Conservation (phyloP, 805 yeast species). For the Candida boidinii region DNA sequence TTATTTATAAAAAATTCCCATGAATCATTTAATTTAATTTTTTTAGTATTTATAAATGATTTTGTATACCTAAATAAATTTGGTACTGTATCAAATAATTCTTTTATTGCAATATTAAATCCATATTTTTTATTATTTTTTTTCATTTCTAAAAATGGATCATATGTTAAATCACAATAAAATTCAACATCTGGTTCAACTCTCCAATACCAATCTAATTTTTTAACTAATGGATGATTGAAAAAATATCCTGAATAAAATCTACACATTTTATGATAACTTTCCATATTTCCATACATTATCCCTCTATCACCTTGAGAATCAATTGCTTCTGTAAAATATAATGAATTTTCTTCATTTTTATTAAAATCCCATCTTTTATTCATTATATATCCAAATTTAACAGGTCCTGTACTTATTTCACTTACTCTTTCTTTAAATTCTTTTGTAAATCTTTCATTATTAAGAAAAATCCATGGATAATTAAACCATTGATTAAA, state of each 20-base stretch:
- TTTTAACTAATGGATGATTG: conserved; percentile 63
- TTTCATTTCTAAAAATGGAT: conserved; percentile 81
- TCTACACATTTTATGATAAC: conserved; percentile 95
- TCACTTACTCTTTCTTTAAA: conserved; percentile 47
- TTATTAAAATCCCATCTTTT: conserved; percentile 67
- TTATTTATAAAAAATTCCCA: conserved; percentile 60
- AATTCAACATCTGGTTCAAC: conserved; percentile 91
- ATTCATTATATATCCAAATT: conserved; percentile 60
- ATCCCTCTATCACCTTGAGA: conserved; percentile 78
- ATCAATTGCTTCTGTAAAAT: conserved; percentile 49
- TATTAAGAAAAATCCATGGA: conserved; percentile 87
- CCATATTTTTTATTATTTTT: conserved; percentile 67
- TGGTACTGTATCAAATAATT: conserved; percentile 76
- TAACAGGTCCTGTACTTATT: conserved; percentile 51
- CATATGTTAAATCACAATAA: conserved; percentile 86
- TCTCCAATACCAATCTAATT: conserved; percentile 91
- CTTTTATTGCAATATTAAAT: conserved; percentile 72
- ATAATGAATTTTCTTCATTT: conserved; percentile 27
- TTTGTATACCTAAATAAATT: conserved; percentile 67
- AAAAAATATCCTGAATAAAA: conserved; percentile 79
- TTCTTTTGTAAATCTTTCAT: conserved; percentile 59
- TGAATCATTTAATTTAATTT: conserved; percentile 45
- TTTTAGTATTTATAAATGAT: conserved; percentile 43
- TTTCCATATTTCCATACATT: conserved; percentile 72
- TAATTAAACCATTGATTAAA: conserved; percentile 92